Conservation (phyloP, 495 filamentous ascomycete genomes). For the Saxophila tyrrhenica region DNA sequence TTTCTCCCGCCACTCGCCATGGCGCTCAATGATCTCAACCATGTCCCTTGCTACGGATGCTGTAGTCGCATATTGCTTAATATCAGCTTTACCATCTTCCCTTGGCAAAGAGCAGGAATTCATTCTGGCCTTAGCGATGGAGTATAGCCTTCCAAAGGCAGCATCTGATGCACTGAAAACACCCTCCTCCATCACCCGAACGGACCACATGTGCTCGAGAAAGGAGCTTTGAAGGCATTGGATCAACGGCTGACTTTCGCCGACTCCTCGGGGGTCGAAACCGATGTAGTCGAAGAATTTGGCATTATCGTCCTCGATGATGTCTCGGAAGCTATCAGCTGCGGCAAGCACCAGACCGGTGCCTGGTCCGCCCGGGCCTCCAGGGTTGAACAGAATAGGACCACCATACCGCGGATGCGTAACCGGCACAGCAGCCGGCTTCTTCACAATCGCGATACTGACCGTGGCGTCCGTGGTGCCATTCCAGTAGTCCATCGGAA, state of each 20-base stretch:
- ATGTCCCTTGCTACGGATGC: conserved; percentile 20
- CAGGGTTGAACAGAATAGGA: conserved; percentile 33
- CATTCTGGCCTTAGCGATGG: conserved; percentile 26
- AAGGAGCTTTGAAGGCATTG: conserved; percentile 33
- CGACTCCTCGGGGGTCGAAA: conserved; percentile 39
- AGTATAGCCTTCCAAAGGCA: conserved; percentile 28
- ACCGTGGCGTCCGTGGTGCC: conserved; percentile 24
- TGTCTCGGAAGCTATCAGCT: conserved; percentile 24
- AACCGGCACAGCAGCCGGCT: conserved; percentile 31
- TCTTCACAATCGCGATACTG: conserved; percentile 28
- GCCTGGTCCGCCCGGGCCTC: conserved; percentile 38
- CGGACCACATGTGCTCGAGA: conserved; percentile 20
- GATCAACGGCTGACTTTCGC: conserved; percentile 26
- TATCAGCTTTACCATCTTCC: conserved; percentile 16
- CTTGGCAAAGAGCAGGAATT: conserved; percentile 21
- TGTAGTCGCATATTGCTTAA: conserved; percentile 26
- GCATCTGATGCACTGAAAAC: conserved; percentile 28
- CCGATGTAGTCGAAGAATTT: conserved; percentile 46
- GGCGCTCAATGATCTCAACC: conserved; percentile 25
- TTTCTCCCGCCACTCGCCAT: conserved; percentile 32
- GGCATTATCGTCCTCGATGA: conserved; percentile 12
- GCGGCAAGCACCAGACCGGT: conserved; percentile 16
- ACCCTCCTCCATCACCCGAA: conserved; percentile 25
- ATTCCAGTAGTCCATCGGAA: conserved; percentile 35
- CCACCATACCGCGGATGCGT: conserved; percentile 34